Evolutionary conservation across 371 early-diverging fungal genomes (phyloP), one percentile per base, ranked within the genome.

Genomic region (Thermomucor indicae-seudaticae): DNA sequence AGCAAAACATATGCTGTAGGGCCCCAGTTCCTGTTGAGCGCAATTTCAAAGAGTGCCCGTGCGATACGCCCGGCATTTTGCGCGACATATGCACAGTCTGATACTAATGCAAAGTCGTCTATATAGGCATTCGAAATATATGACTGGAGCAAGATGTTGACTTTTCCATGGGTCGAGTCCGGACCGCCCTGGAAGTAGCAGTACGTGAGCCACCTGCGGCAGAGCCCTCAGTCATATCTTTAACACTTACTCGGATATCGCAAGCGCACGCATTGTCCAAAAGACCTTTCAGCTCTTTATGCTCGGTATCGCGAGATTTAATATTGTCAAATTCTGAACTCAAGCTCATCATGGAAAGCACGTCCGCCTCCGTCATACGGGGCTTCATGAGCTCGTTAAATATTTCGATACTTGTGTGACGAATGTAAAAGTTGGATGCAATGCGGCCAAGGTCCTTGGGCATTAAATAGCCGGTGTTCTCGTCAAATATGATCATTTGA

Each of bases 21-120:
- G 0, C 93, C 91, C 95, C 95, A 96, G 60, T 85, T 85, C 22
- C 96, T 76, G 52, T 90, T 88, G 14, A 96, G 53, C 0, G 93
- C 91, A 51, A 97, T 91, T 56, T 98, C 96, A 67, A 97, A 97
- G 42, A 97, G 56, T 1, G 97, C 96, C 16, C 97, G 85, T n/a
- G 95, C 76, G 47, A 98, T 89, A 54, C 99, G 89, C 0, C 86
- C 87, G 0, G 92, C 88, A 62, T 95, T 97, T 62, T 96, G 95
- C 6, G 91, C 87, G 6, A 98, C 91, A 60, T 95, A 97, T 0
- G 86, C 88, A 35, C 84, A 78, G 62, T 98, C 99, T 0, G 96
- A 92, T 1, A 93, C 85, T 29, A 98, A 74, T 0, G 96, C 90
- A 78, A 96, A 97, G 56, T 94, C 95, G 25, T 94, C 90, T 42